Evolutionary conservation across 176 grass and related monocot species (phyloP).

Genomic region (Calamus simplicifolius): DNA sequence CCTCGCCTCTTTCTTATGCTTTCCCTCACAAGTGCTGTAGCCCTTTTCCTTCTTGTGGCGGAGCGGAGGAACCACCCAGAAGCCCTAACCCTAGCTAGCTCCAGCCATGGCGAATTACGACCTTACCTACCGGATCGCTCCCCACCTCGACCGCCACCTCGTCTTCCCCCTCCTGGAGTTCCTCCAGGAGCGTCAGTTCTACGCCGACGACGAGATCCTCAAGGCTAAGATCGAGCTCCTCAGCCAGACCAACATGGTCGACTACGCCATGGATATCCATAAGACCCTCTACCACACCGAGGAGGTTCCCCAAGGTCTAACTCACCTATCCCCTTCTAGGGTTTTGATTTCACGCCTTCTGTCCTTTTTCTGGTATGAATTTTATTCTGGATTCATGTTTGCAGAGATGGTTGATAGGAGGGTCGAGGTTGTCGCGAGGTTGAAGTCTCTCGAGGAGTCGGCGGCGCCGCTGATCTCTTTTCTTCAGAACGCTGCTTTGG

Average conservation of each 20-base stretch:
- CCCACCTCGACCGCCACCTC: constrained; percentile 64
- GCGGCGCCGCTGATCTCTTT: constrained; percentile 61
- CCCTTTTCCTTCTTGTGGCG: too few species aligned
- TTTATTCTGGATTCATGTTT: neutral
- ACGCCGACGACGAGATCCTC: constrained; percentile 63
- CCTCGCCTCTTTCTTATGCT: too few species aligned
- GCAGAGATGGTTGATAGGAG: constrained; percentile 67
- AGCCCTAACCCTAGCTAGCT: neutral
- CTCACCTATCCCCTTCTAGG: neutral
- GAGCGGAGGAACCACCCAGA: too few species aligned
- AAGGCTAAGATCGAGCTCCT: constrained; percentile 85
- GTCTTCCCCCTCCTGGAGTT: constrained; percentile 84
- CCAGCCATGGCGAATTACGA: constrained; percentile 49
- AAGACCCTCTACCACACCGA: constrained; percentile 78
- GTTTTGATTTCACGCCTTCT: neutral
- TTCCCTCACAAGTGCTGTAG: too few species aligned
- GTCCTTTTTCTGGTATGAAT: neutral
- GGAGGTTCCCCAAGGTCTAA: constrained; percentile 60
- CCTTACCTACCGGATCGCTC: constrained; percentile 49
- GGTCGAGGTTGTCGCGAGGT: constrained; percentile 59
- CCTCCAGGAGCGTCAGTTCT: constrained; percentile 66
- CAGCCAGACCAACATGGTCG: constrained; percentile 94
- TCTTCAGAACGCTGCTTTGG: constrained; percentile 57
- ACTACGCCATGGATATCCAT: constrained; percentile 96
- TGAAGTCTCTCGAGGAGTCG: constrained; percentile 58